Evolutionary conservation across 1,139 yeast species (phyloP).

Genomic region (Sugiyamaella paludigena): DNA sequence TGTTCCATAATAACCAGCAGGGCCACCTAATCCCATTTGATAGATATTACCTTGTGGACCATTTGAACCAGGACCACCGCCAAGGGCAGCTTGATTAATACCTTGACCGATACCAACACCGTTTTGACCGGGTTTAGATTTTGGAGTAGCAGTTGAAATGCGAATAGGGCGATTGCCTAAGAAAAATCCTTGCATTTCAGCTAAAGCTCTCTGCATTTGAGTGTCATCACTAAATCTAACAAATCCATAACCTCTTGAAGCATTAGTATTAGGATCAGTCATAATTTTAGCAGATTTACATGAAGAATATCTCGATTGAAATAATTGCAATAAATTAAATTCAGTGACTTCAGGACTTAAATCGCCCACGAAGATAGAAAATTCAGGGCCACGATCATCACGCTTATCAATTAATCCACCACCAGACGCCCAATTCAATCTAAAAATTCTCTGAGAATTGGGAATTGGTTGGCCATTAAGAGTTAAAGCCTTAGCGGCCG

Average conservation of each 20-base stretch:
- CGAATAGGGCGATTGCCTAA: constrained; percentile 74
- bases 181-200: constrained; percentile 78
- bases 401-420: constrained; percentile 46
- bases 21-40: constrained; percentile 11
- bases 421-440: constrained; percentile 87
- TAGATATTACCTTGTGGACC: constrained; percentile 13
- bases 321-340: constrained; percentile 60
- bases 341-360: constrained; percentile 76
- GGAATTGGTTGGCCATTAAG: constrained; percentile 73
- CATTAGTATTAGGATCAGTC: constrained; percentile 73
- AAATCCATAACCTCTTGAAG: constrained; percentile 87
- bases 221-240: constrained; percentile 73
- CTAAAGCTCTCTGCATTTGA: constrained; percentile 72
- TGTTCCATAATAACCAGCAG: constrained; percentile 16
- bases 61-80: constrained; percentile 7
- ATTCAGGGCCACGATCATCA: constrained; percentile 51
- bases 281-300: constrained; percentile 84
- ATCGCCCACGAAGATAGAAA: constrained; percentile 84
- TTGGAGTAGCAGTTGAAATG: constrained; percentile 72
- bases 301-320: constrained; percentile 68
- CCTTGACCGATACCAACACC: constrained; percentile 10
- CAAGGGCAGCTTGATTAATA: constrained; percentile 2
- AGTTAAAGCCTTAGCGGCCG: constrained; percentile 64
- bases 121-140: constrained; percentile 43
- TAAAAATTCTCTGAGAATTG: constrained; percentile 55